Percentiles rank a stretch among this genome's conserved stretches.
Conservation (phyloP, 768 basidiomycete genomes). For the Termitomyces sp. region DNA sequence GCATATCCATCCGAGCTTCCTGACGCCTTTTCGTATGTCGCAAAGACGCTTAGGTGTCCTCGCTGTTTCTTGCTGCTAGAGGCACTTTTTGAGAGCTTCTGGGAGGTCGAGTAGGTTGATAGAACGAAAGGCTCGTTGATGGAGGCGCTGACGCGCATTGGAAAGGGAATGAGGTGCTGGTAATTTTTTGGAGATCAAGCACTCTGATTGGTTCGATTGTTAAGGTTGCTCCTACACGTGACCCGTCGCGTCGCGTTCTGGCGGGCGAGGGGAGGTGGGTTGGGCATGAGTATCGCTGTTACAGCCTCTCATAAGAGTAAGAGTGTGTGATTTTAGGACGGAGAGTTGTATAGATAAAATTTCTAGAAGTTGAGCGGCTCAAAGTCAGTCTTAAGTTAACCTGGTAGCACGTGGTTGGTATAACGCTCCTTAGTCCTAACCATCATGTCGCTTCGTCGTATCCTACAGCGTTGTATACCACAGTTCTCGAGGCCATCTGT, state of each 20-base stretch:
- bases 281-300: background rate
- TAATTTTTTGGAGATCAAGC: slow-evolving; percentile 19
- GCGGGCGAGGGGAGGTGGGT: too few species aligned
- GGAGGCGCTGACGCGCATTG: slow-evolving; percentile 20
- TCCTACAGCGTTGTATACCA: slow-evolving; percentile 9
- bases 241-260: background rate
- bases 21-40: slow-evolving; percentile 31
- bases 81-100: slow-evolving; percentile 26
- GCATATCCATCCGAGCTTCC: slow-evolving; percentile 52
- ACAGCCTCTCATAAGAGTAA: background rate
- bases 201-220: background rate
- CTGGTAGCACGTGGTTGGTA: slow-evolving; percentile 2
- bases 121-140: slow-evolving; percentile 40
- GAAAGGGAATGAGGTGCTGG: slow-evolving; percentile 3
- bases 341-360: background rate
- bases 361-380: background rate
- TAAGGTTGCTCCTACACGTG: background rate
- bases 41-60: slow-evolving; percentile 29
- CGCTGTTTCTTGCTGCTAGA: slow-evolving; percentile 18
- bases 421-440: background rate
- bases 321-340: background rate
- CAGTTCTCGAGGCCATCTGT: background rate
- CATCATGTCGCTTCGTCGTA: slow-evolving; percentile 13
- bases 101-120: slow-evolving; percentile 31
- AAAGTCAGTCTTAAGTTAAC: background rate